Evolutionary conservation across 345 rosid genomes (phyloP), one percentile per base, ranked within the genome.

Genomic region (Fremontodendron californicum): DNA sequence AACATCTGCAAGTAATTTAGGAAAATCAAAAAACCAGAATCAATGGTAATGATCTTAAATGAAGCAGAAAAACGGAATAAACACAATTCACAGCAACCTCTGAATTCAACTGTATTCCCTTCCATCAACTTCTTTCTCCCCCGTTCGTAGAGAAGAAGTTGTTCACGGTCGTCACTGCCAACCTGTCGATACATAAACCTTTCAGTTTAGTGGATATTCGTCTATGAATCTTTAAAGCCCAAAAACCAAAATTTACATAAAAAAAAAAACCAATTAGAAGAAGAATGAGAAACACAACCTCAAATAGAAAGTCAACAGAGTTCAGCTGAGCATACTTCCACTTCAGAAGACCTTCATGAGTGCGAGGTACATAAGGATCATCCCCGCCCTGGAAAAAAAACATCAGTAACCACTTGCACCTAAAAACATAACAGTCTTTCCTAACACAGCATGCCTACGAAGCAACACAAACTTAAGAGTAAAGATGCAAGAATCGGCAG

Each of bases 321-420:
- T 96, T 96, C 98, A 92, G 82, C 73, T 87, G 87, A 57, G 98
- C 90, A 86, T 94, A 96, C 81, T 96, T 96, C 99, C 99, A 96
- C 86, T 96, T 96, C 82, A 96, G 75, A 74, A 96, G 99, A 71
- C 98, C 98, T 84, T 96, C 97, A 77, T 96, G 97, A n/a, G 98
- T 91, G 46, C 97, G 95, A 54, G 99, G 92, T 79, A 90, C 89
- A 57, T 96, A 96, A 54, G 97, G 97, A 85, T 96, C 99, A 84
- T 96, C 99, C 99, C 99, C 94, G 70, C 97, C 98, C 98, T 96
- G 82, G 57, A 46, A 29, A 11, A 29, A 69, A 16, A 43, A 27
- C 70, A 46, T 27, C 65, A 74, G 45, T 19, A 76, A 80, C 10
- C 66, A 12, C 73, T 62, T 54, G n/a, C 42, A 48, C 69, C 19